Percentiles rank a stretch among this genome's conserved stretches.
Conservation (phyloP, 1,139 yeast genomes). For the Yamadazyma friedrichii region DNA sequence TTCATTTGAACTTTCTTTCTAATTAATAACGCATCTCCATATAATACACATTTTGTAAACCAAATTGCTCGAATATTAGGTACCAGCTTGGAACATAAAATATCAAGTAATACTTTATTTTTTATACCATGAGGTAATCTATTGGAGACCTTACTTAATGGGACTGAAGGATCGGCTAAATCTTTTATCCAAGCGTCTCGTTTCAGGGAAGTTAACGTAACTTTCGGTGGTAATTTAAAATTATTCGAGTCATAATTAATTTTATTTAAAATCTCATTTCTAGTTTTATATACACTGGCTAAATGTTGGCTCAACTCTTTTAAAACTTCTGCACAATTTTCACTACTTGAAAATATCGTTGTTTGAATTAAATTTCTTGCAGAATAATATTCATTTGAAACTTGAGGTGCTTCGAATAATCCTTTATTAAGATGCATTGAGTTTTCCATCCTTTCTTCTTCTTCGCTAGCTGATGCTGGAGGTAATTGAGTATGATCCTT, state of each 20-base stretch:
- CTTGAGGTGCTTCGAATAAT: constrained; percentile 56
- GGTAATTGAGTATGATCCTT: constrained; percentile 55
- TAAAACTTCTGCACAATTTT: constrained; percentile 37
- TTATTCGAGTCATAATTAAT: constrained; percentile 51
- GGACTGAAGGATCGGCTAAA: constrained; percentile 64
- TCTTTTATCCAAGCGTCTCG: constrained; percentile 84
- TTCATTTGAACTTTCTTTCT: constrained; percentile 45
- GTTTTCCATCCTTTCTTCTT: constrained; percentile 28
- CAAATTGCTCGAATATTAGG: constrained; percentile 83
- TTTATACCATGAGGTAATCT: constrained; percentile 92
- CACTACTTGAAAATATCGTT: constrained; percentile 38
- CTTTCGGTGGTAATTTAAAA: constrained; percentile 80
- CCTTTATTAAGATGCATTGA: constrained; percentile 41
- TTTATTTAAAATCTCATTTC: constrained; percentile 65
- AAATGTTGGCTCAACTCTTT: constrained; percentile 49
- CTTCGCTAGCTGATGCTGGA: constrained; percentile 22
- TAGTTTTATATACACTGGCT: constrained; percentile 59
- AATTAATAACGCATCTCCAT: constrained; percentile 73
- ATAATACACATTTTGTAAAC: constrained; percentile 85
- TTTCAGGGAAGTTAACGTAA: constrained; percentile 83
- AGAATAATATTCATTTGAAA: constrained; percentile 50
- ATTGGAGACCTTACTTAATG: constrained; percentile 65
- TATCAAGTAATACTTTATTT: constrained; percentile 70
- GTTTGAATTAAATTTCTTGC: constrained; percentile 52
- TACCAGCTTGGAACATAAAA: constrained; percentile 60